A percentile compares a stretch with the other conserved stretches of the same genome.
Evolutionary conservation across 1,284 basidiomycete genomes (phyloP).

Genomic region (Boletus hoseneyae): DNA sequence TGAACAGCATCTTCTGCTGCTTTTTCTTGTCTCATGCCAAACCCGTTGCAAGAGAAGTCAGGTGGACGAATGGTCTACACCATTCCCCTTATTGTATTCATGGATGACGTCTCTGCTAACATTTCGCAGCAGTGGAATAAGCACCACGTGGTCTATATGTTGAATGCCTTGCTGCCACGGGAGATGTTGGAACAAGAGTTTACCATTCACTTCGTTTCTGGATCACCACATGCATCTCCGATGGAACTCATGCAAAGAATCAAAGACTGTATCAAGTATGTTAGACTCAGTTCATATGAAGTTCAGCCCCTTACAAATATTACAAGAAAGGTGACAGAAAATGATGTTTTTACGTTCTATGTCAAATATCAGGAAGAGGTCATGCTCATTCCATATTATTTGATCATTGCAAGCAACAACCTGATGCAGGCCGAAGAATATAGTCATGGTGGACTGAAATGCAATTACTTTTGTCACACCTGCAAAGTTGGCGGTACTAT

Average conservation of each 20-base stretch:
- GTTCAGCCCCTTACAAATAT: neutral
- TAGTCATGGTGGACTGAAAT: conserved; percentile 24
- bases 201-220: conserved; percentile 25
- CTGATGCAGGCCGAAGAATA: conserved; percentile 29
- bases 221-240: conserved; percentile 30
- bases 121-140: conserved; percentile 37
- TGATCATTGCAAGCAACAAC: conserved; percentile 32
- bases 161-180: conserved; percentile 16
- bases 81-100: conserved; percentile 28
- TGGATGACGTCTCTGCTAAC: conserved; percentile 35
- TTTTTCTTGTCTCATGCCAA: conserved; percentile 15
- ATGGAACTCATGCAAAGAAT: conserved; percentile 29
- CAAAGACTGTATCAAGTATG: conserved; percentile 24
- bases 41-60: neutral
- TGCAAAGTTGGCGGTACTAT: conserved; percentile 32
- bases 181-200: conserved; percentile 28
- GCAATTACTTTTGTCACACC: conserved; percentile 30
- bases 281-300: neutral
- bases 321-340: neutral
- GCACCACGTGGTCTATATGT: conserved; percentile 30
- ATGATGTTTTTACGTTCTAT: no score
- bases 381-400: conserved; percentile 23
- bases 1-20: neutral
- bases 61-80: conserved; percentile 19
- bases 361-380: conserved; percentile 19